Evolutionary conservation across 441 rosid genomes (phyloP), one percentile per base, ranked within the genome.

Genomic region (Corymbia citriodora): DNA sequence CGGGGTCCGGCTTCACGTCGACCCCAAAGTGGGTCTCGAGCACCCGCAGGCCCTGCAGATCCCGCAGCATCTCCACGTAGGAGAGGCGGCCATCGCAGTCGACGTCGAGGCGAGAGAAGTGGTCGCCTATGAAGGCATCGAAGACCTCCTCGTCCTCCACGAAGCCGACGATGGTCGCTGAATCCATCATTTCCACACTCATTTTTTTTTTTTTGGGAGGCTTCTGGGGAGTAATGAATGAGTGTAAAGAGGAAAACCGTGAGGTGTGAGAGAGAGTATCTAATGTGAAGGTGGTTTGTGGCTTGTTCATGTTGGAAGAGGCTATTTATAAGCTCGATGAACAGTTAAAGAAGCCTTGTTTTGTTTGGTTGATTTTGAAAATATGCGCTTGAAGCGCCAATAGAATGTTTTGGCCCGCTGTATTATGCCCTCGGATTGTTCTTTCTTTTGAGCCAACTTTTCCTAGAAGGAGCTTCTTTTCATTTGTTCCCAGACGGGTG

Each of bases 91-190:
- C 95, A 8, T 94, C 93, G 9, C 91, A 70, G 90, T 93, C 90
- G 0, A 59, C 29, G 33, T 95, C 95, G 10, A 94, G 96, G 49
- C 9, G 65, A 3, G 92, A 53, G 88, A 95, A 94, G 13, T 91
- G 92, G 23, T 93, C 92, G 0, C 57, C 15, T 21, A 93, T 45
- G 6, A 90, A 93, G 55, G 65, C 33, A 53, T n/a, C 12, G 92
- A 95, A 95, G 10, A 94, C 95, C 74, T 93, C 95, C 50, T 94
- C 93, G 33, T 94, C 95, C 89, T 94, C 93, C n/a, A 94, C 90
- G n/a, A 95, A 94, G 93, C 86, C 87, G 45, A 92, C 65, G 16
- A 94, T 93, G 17, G 95, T 95, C 2, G 92, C 91, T 2, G 93
- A 52, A 36, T 94, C 95, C 89, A 93, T 53, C 10, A 94, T 82